Conservation (phyloP, 2,329 filamentous ascomycete genomes). For the Alternaria hordeiaustralica region DNA sequence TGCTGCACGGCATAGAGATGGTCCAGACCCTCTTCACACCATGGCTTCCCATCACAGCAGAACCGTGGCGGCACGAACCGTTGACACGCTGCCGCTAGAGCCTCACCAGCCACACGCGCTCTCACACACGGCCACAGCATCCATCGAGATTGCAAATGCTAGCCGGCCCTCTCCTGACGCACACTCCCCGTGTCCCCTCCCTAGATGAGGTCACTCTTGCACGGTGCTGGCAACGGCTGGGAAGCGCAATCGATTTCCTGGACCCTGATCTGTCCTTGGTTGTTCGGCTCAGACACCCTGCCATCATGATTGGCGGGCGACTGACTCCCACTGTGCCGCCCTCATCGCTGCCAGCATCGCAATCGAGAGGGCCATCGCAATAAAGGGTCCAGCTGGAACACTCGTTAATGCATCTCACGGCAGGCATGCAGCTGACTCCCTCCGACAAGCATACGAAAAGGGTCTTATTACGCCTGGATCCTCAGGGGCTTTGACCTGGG, state of each 20-base stretch:
- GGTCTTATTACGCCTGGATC: neutral
- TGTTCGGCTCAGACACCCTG: neutral
- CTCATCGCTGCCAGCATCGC: conserved; percentile 24
- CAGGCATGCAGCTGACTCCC: conserved; percentile 15
- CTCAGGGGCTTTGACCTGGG: neutral
- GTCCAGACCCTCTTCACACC: conserved; percentile 1
- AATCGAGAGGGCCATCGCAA: conserved; percentile 15
- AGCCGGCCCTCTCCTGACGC: neutral
- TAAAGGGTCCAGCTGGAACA: neutral
- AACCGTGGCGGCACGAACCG: conserved; percentile 15
- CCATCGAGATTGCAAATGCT: conserved; percentile 17
- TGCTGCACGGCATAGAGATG: neutral
- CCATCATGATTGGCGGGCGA: neutral
- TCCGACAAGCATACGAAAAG: conserved; percentile 9
- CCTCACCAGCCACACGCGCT: neutral
- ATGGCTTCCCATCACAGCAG: neutral
- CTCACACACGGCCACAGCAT: neutral
- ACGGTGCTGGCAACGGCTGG: neutral
- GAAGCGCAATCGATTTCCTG: neutral
- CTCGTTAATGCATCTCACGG: conserved; percentile 6
- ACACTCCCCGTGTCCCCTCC: neutral
- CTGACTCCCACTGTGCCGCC: conserved; percentile 14
- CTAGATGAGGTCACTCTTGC: conserved; percentile 10
- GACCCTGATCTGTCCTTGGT: conserved; percentile 13
- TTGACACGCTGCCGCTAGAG: neutral